Evolutionary conservation across 2,329 filamentous ascomycete species (phyloP).

Genomic region (Drechslerella stenobrocha): DNA sequence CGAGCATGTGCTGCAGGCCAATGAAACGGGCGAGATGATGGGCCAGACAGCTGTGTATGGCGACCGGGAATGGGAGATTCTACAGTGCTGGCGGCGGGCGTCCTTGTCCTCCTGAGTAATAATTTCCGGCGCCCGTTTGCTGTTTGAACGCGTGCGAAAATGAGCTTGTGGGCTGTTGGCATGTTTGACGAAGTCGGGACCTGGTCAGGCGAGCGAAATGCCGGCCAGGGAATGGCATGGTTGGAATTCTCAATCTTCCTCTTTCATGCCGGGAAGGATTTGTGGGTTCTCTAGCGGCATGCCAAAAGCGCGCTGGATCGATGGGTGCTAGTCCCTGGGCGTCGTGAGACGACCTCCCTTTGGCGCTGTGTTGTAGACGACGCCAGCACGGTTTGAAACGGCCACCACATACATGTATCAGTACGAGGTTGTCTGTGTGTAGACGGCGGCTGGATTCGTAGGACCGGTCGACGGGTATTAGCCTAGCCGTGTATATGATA

Average conservation of each 20-base stretch:
- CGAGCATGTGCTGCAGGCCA: conserved; percentile 21
- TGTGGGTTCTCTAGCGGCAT: conserved; percentile 19
- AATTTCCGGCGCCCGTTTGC: conserved; percentile 6
- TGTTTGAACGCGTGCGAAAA: not conserved
- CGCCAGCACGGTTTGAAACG: no score
- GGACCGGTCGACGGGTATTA: not conserved
- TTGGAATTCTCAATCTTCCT: conserved; percentile 25
- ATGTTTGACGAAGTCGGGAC: conserved; percentile 7
- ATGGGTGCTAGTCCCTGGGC: conserved; percentile 14
- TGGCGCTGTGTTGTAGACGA: conserved; percentile 9
- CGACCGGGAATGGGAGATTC: not conserved
- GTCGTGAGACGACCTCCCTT: not conserved
- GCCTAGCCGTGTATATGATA: not conserved
- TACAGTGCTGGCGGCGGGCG: not conserved
- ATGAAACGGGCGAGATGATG: conserved; percentile 14
- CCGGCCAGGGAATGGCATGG: conserved; percentile 15
- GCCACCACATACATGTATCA: no score
- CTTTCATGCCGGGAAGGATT: no score
- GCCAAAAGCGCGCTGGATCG: conserved; percentile 13
- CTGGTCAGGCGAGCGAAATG: conserved; percentile 26
- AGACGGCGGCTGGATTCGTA: no score
- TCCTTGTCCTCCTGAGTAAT: not conserved
- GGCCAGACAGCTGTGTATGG: not conserved
- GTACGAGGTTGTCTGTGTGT: no score
- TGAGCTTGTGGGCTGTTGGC: not conserved